Conservation (phyloP, 2,329 filamentous ascomycete genomes). For the Ceratocystis diversiconidia region DNA sequence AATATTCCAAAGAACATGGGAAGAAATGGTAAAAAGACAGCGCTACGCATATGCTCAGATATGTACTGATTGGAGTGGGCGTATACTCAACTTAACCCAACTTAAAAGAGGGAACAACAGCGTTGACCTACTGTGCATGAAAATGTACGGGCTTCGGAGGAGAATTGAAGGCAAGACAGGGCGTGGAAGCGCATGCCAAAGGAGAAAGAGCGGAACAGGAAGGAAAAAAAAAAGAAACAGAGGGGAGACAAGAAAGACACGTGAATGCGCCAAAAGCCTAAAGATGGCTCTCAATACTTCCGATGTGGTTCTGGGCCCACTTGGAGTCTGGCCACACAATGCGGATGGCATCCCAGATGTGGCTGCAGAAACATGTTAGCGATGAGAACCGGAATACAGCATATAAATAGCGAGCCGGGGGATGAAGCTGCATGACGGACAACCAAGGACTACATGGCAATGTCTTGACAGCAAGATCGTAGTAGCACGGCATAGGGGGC, state of each 20-base stretch:
- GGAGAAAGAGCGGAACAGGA: not conserved
- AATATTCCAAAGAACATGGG: slow-evolving; percentile 1
- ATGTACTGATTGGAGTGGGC: not conserved
- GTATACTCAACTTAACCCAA: not conserved
- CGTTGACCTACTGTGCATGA: not conserved
- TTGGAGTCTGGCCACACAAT: slow-evolving; percentile 81
- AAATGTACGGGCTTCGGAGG: not conserved
- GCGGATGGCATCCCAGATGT: slow-evolving; percentile 89
- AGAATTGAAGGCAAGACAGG: not conserved
- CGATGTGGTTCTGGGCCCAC: slow-evolving; percentile 58
- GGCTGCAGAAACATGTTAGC: slow-evolving; percentile 33
- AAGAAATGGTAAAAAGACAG: slow-evolving; percentile 5
- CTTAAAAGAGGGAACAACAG: not conserved
- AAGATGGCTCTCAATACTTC: slow-evolving; percentile 64
- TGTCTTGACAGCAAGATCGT: not conserved
- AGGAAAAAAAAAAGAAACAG: not conserved
- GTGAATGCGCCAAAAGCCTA: slow-evolving; percentile 29
- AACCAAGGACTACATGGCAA: not conserved
- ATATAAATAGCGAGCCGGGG: slow-evolving; percentile 11
- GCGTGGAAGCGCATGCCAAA: not conserved
- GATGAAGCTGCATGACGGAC: not conserved
- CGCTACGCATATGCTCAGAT: slow-evolving; percentile 7
- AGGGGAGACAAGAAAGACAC: slow-evolving; percentile 6
- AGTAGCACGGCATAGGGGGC: not conserved
- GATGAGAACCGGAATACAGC: slow-evolving; percentile 19